Conservation (phyloP, 73 alveolate species). For the Stentor roeselii region DNA sequence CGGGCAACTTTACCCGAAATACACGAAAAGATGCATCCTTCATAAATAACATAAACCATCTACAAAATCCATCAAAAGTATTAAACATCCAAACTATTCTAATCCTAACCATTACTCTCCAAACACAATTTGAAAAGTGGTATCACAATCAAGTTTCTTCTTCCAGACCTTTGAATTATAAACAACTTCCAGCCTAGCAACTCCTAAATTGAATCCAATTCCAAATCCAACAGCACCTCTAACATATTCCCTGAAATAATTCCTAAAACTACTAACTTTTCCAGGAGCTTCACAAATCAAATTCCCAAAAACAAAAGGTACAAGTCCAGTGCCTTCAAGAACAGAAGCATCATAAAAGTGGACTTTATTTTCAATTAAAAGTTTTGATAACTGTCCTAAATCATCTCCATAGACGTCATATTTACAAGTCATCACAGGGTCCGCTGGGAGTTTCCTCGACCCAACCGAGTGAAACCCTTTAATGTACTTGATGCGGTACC, state of each 20-base stretch:
- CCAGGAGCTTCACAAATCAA: slow-evolving; percentile 6
- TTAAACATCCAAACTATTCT: too few relatives aligned
- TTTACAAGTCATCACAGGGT: neutral
- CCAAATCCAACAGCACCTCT: slow-evolving; percentile 4
- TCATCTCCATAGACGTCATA: neutral
- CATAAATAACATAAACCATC: too few relatives aligned
- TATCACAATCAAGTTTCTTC: slow-evolving; percentile 5
- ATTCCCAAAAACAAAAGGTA: neutral
- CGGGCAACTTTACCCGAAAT: too few relatives aligned
- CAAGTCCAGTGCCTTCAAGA: neutral
- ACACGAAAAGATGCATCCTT: too few relatives aligned
- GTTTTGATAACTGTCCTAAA: neutral
- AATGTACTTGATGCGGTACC: neutral
- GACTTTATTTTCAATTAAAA: neutral
- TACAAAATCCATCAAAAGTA: too few relatives aligned
- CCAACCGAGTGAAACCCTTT: slow-evolving; percentile 21
- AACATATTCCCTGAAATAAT: neutral
- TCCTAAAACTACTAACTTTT: neutral
- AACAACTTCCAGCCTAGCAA: slow-evolving; percentile 21
- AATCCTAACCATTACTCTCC: too few relatives aligned
- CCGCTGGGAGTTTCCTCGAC: neutral
- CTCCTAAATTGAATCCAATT: neutral
- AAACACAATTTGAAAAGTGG: neutral
- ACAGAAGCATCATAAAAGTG: slow-evolving; percentile 12
- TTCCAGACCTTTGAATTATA: neutral